These are phyloP conservation scores for Aspergillus candidus DNA, from an alignment of 2,329 filamentous ascomycete genomes.

Conservation along the genomic window DNA sequence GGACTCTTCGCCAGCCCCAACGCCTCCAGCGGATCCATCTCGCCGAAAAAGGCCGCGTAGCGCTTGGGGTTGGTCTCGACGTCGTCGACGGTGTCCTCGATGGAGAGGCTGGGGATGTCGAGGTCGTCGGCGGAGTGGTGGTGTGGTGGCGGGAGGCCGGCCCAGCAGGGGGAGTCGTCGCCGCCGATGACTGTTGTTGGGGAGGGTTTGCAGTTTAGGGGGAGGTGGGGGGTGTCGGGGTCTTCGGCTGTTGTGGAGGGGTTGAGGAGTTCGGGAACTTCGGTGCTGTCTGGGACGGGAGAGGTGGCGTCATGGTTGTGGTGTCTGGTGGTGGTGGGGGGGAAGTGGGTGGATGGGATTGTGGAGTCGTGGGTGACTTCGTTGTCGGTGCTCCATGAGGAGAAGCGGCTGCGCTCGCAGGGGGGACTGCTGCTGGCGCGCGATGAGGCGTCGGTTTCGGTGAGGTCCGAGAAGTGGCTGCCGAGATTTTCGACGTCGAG, in stretches of 20 bases:
- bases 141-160: constrained; percentile 20
- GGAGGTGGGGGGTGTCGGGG: constrained; percentile 34
- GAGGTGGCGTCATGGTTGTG: constrained; percentile 17
- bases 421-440: constrained; percentile 20
- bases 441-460: constrained; percentile 24
- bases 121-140: constrained; percentile 23
- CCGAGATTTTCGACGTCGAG: constrained; percentile 28
- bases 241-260: constrained; percentile 22
- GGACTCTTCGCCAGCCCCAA: constrained; percentile 23
- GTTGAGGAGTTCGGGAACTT: constrained; percentile 18
- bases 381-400: constrained; percentile 37
- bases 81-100: constrained; percentile 28
- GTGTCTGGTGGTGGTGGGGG: too few relatives aligned
- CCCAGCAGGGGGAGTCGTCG: constrained; percentile 15
- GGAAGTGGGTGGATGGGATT: constrained; percentile 25
- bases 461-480: constrained; percentile 42
- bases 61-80: constrained; percentile 33
- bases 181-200: constrained; percentile 23
- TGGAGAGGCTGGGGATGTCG: constrained; percentile 27
- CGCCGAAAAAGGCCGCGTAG: constrained; percentile 31
- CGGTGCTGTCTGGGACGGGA: constrained; percentile 14
- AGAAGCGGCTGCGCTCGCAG: constrained; percentile 34
- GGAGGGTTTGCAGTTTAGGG: constrained; percentile 24
- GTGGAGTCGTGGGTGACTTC: constrained; percentile 32
- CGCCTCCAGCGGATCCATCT: constrained; percentile 24